A percentile compares a stretch with the other conserved stretches of the same genome.
Evolutionary conservation across 768 basidiomycete species (phyloP).

Genomic region (Phaeotremella skinneri): DNA sequence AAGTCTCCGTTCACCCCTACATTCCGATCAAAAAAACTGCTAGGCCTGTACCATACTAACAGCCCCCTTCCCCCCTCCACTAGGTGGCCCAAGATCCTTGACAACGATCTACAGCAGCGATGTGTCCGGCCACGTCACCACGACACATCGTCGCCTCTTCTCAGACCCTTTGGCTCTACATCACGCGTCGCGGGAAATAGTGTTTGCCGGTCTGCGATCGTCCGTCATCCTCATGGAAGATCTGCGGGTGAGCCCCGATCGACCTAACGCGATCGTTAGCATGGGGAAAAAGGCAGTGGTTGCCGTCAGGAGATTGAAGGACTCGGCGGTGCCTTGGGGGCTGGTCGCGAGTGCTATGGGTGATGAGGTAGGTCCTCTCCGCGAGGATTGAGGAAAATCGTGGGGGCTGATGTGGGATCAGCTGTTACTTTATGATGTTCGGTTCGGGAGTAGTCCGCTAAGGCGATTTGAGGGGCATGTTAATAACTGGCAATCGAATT

Average conservation of each 20-base stretch:
- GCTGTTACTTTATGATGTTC: constrained; percentile 36
- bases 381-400: neutral
- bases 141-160: constrained; percentile 14
- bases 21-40: no score
- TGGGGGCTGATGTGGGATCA: constrained; percentile 5
- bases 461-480: constrained; percentile 27
- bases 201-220: constrained; percentile 32
- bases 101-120: neutral
- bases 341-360: constrained; percentile 34
- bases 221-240: constrained; percentile 27
- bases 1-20: no score
- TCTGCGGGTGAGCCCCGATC: constrained; percentile 15
- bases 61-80: no score
- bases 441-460: constrained; percentile 25
- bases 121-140: constrained; percentile 1
- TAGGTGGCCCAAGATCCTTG: constrained; percentile 3
- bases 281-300: constrained; percentile 35
- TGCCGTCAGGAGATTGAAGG: constrained; percentile 35
- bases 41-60: no score
- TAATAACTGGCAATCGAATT: constrained; percentile 19
- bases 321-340: constrained; percentile 40
- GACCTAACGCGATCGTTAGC: constrained; percentile 12
- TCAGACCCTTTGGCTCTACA: constrained; percentile 36
- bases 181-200: constrained; percentile 25
- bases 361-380: constrained; percentile 30